A percentile compares a stretch with the other conserved stretches of the same genome.
Conservation (phyloP, 2,329 filamentous ascomycete species). For the Sporothrix dimorphospora region DNA sequence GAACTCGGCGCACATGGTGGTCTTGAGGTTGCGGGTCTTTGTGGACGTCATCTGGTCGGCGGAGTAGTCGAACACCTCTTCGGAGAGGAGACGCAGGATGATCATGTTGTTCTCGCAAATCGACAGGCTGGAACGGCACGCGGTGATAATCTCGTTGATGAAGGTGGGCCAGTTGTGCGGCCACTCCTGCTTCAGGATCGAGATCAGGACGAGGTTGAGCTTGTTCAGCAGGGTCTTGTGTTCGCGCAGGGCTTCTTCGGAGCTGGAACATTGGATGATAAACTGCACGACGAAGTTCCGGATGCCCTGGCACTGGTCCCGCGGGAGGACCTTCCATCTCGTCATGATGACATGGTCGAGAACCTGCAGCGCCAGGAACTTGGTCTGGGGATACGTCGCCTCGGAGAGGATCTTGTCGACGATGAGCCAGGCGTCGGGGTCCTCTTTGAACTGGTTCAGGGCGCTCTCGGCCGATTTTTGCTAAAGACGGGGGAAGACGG, state of each 20-base stretch:
- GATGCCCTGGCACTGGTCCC: constrained; percentile 96
- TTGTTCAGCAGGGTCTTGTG: constrained; percentile 95
- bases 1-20: constrained; percentile 98
- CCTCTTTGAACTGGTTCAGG: constrained; percentile 99
- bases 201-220: constrained; percentile 95
- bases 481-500: constrained; percentile 53
- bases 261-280: constrained; percentile 90
- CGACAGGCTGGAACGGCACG: constrained; percentile 91
- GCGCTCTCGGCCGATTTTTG: constrained; percentile 95
- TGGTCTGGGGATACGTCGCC: constrained; percentile 91
- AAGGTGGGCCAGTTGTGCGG: constrained; percentile 99
- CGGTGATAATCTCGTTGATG: constrained; percentile 98
- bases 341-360: constrained; percentile 98
- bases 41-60: constrained; percentile 99
- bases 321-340: constrained; percentile 95
- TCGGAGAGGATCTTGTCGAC: constrained; percentile 96
- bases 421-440: constrained; percentile 95
- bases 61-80: constrained; percentile 99
- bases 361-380: constrained; percentile 95
- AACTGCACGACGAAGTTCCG: constrained; percentile 99
- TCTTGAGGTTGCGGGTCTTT: constrained; percentile 95
- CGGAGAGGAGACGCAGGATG: constrained; percentile 90
- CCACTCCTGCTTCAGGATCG: constrained; percentile 99
- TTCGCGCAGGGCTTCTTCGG: constrained; percentile 81
- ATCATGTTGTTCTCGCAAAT: constrained; percentile 99